phyloP scores from a whole-genome alignment of 345 rosid species.

The Dovyalis caffra region DNA sequence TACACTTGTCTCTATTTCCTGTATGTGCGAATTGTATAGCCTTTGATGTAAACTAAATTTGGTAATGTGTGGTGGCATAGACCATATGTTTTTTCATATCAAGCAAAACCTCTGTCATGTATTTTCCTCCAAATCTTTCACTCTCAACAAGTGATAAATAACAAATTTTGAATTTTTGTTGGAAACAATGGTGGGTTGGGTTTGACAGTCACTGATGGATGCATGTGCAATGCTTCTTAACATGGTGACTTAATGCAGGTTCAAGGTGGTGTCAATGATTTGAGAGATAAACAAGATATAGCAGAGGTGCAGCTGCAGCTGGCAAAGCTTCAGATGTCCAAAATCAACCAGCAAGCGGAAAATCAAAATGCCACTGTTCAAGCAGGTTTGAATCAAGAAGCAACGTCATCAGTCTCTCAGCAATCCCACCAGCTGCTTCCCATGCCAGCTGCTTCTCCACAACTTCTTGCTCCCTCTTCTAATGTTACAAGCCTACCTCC shows the following conservation, averaged over 20 bases:
- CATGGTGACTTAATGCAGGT: slow-evolving; percentile 31
- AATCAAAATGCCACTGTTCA: slow-evolving; percentile 28
- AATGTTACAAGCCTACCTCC: slow-evolving; percentile 14
- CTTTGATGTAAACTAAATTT: no score
- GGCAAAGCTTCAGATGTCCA: slow-evolving; percentile 35
- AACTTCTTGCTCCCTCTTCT: slow-evolving; percentile 19
- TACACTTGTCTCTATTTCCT: no score
- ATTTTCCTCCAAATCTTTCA: background rate
- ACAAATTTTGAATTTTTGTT: background rate
- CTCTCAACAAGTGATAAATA: background rate
- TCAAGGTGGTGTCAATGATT: slow-evolving; percentile 40
- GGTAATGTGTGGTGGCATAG: no score
- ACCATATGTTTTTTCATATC: no score
- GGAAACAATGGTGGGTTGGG: background rate
- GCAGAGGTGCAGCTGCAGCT: slow-evolving; percentile 41
- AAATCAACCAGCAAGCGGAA: slow-evolving; percentile 21
- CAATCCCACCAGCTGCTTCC: slow-evolving; percentile 27
- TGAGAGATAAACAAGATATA: slow-evolving; percentile 64
- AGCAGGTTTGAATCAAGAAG: slow-evolving; percentile 18
- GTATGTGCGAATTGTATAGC: no score
- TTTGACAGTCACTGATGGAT: background rate
- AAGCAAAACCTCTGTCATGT: no score
- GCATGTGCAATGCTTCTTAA: background rate
- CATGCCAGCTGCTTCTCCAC: slow-evolving; percentile 18
- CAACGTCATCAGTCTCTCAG: slow-evolving; percentile 30